Evolutionary conservation across 73 alveolate species (phyloP).

Genomic region (Paramecium sexaurelia): DNA sequence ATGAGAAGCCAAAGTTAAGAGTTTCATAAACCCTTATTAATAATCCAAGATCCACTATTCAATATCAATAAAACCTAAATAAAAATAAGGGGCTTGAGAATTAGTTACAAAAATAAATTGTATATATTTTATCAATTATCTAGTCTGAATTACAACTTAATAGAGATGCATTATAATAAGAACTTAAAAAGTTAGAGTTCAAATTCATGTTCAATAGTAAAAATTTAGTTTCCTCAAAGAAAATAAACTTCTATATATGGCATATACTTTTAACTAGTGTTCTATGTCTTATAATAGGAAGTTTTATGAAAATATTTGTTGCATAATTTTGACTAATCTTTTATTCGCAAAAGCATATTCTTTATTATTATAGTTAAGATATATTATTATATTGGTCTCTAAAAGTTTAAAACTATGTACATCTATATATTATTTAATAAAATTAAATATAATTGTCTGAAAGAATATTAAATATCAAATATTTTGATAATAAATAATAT

Average conservation of each 20-base stretch:
- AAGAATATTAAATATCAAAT: not conserved
- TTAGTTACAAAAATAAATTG: not conserved
- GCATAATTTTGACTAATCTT: not conserved
- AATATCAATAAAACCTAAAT: not conserved
- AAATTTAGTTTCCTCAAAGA: not conserved
- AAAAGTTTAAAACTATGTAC: too few relatives aligned
- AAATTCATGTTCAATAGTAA: not conserved
- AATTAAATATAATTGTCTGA: not conserved
- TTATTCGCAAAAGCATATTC: not conserved
- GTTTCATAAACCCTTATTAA: not conserved
- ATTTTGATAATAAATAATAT: not conserved
- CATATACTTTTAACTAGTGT: not conserved
- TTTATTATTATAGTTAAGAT: not conserved
- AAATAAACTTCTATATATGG: not conserved
- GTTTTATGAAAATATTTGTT: not conserved
- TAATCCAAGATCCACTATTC: not conserved
- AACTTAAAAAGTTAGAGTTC: not conserved
- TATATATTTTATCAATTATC: not conserved
- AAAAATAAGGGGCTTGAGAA: not conserved
- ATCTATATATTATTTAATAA: too few relatives aligned
- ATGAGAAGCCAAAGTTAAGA: not conserved
- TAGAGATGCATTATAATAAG: not conserved
- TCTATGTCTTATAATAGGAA: not conserved
- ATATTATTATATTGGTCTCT: too few relatives aligned
- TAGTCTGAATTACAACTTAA: not conserved